Evolutionary conservation across 345 rosid species (phyloP), one percentile per base, ranked within the genome.

Genomic region (Linum tenue): DNA sequence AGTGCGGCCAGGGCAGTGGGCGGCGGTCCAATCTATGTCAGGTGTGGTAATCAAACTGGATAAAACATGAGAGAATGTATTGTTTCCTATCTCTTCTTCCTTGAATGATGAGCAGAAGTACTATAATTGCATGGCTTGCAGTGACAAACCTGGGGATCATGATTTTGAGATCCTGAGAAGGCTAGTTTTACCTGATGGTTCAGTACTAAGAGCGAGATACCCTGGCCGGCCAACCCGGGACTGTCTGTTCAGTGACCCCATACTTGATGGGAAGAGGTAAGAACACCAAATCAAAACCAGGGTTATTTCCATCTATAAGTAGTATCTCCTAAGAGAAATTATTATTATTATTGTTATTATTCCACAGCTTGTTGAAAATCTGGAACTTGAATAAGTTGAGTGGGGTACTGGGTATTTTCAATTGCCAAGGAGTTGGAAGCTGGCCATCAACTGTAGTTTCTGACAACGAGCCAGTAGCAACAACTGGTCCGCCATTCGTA

Each of bases 141-240:
- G 83, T 37, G 85, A 82, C 71, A 77, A 71, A 74, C 86, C 82
- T 0, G 80, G 80, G 37, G 65, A 64, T 71, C 85, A 57, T 63
- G 73, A 81, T 72, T 78, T 82, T 64, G 64, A 86, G 63, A 77
- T 87, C 62, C 79, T 87, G 9, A 87, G 73, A 64, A 83, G 75
- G 76, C 77, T 87, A 64, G 94, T 85, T 9, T 66, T 85, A 69
- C 81, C 79, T 22, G 85, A 85, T 65, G 90, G 90, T 17, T 83
- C 88, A 15, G 69, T 85, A 58, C 66, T 87, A 42, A 85, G 90
- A 79, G 90, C 86, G 51, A 82, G 69, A 79, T 68, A 77, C 61
- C 80, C 82, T 4, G 94, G 94, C 37, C 80, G 88, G 57, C 94
- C 90, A 8, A 87, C 88, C 5, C 74, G 82, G 53, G 90, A 85